These are phyloP conservation scores for Emergomyces orientalis DNA, from an alignment of 2,329 filamentous ascomycete species.

Conservation along the genomic window DNA sequence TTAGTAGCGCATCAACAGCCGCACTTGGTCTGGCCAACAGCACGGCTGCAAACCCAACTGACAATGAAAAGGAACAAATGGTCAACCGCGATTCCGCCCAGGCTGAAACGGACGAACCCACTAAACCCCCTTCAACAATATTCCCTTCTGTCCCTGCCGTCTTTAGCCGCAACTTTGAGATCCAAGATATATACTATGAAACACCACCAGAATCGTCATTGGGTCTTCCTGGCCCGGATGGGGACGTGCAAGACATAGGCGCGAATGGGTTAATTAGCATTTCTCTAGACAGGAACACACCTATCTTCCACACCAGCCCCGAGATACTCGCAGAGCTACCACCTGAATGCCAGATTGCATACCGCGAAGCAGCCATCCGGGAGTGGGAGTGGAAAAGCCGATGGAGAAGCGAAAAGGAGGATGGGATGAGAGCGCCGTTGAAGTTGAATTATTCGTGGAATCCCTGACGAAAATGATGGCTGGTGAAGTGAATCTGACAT, in stretches of 20 bases:
- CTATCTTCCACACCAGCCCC: conserved; percentile 17
- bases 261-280: conserved; percentile 35
- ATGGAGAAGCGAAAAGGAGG: conserved; percentile 61
- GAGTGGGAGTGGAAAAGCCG: conserved; percentile 64
- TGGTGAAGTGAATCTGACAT: not conserved
- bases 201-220: not conserved
- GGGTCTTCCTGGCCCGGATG: conserved; percentile 20
- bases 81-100: conserved; percentile 11
- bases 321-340: conserved; percentile 39
- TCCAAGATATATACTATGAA: conserved; percentile 53
- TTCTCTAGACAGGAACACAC: conserved; percentile 19
- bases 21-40: conserved; percentile 27
- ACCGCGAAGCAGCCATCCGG: conserved; percentile 55
- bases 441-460: conserved; percentile 35
- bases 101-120: conserved; percentile 14
- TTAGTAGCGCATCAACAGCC: conserved; percentile 26
- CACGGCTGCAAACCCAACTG: conserved; percentile 13
- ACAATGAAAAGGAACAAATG: conserved; percentile 12
- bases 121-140: conserved; percentile 25
- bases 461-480: conserved; percentile 19
- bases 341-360: conserved; percentile 55
- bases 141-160: conserved; percentile 49
- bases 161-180: conserved; percentile 52
- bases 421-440: conserved; percentile 33
- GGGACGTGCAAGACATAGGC: conserved; percentile 32